Evolutionary conservation across 345 rosid genomes (phyloP), one percentile per base, ranked within the genome.

Genomic region (Aegle marmelos): DNA sequence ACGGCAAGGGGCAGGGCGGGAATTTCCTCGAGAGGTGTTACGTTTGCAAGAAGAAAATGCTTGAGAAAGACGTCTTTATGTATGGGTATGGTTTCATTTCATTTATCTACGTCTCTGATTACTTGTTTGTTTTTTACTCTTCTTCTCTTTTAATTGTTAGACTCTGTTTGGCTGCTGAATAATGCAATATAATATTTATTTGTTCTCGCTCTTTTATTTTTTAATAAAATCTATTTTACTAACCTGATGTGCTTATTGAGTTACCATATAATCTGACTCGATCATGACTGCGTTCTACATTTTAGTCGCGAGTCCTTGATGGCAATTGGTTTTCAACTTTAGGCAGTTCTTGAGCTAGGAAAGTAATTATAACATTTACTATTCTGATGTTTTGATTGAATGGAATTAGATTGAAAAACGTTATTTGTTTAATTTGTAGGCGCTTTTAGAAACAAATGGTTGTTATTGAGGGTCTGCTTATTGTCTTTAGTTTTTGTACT

Each of bases 1-100:
- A 56, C 62, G 34, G 60, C 3, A 64, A 60, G 74, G 70, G 57
- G 67, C 76, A 70, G 48, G 37, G 27, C 6, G 83, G 54, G 50
- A 50, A 75, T 75, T 86, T 84, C 72, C 85, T 88, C 19, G 85
- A 83, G 54, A 73, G 68, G 34, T 83, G 88, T 70, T 79, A 24
- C 48, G 62, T 69, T 39, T 88, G 91, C 79, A 66, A 74, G 78
- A 84, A 83, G 85, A 64, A 21, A 71, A 57, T 83, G 72, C 48
- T 21, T 36, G 76, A 74, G 36, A 22, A 41, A 10, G 76, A 80
- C 54, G 68, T 76, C 33, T 88, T 74, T 75, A 85, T 86, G 91
- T 85, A 72, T 28, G 85, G 87, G 89, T 88, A 77, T 21, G 85
- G 34, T 31, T 53, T 58, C 68, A 24, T 31, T 59, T 58, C 72